phyloP scores from a whole-genome alignment of 2,329 filamentous ascomycete species.

The Stylonectria norvegica region DNA sequence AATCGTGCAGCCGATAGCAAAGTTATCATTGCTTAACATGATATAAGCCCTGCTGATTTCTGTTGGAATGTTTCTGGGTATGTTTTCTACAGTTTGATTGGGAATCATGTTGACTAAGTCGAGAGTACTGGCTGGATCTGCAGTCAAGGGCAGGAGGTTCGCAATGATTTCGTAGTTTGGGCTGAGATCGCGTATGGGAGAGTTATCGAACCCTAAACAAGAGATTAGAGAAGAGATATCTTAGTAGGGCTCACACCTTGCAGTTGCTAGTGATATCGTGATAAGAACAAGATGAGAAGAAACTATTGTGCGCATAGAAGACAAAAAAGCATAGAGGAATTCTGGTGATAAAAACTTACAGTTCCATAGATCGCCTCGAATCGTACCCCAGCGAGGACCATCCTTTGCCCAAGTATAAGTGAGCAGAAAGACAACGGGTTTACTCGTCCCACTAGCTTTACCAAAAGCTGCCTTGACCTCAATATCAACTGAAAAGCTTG shows the following conservation, averaged over 20 bases:
- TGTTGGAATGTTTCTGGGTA: not conserved
- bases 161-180: not conserved
- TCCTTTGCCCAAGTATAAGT: not conserved
- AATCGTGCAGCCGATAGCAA: not conserved
- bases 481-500: not conserved
- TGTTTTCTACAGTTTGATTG: not conserved
- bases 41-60: not conserved
- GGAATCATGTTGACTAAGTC: not conserved
- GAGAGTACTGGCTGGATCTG: not conserved
- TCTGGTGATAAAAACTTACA: too few species aligned
- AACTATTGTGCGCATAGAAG: too few species aligned
- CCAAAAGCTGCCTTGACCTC: not conserved
- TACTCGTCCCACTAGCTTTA: not conserved
- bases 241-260: too few species aligned
- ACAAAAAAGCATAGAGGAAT: too few species aligned
- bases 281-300: too few species aligned
- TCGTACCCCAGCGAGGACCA: not conserved
- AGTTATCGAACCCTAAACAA: not conserved
- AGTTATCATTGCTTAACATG: not conserved
- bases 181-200: not conserved
- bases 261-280: too few species aligned
- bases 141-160: not conserved
- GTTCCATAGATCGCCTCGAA: not conserved
- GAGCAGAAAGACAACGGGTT: not conserved
- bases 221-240: too few species aligned